Base-by-base conservation (phyloP, 352 stramenopile species). In the Pythium brachiatum region DNA sequence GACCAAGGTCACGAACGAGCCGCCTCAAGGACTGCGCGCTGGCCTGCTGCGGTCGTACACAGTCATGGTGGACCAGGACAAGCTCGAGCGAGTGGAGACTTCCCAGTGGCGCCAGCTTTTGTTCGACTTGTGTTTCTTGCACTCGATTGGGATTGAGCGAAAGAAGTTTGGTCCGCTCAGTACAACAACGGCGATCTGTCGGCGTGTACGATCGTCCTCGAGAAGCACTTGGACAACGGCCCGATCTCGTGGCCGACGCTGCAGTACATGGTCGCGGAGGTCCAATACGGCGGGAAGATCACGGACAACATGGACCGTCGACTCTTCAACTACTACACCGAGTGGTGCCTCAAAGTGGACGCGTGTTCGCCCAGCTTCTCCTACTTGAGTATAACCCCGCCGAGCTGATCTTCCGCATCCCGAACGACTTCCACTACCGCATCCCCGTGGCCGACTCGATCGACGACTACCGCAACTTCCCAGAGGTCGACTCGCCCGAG, bases 401-500 rank as follows among this genome's bases (percentile, higher is more conserved):
- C n/a, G n/a, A n/a, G n/a, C n/a, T n/a, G n/a, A n/a, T n/a, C n/a
- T n/a, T n/a, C n/a, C n/a, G n/a, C n/a, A n/a, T n/a, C n/a, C n/a
- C n/a, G n/a, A n/a, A n/a, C n/a, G n/a, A n/a, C 3, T 88, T 86
- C 60, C 81, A 83, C 32, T 90, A 89, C 57, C 91, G 78, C 34
- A 98, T 99, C 41, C 91, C 94, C 0, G 85, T 94, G 16, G 88
- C 79, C 15, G 90, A 97, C 44, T 88, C 95, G 39, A 97, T 99
- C 52, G 82, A 96, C 44, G 89, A 98, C 60, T 89, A 74, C 43
- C 20, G 97, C 66, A 86, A 77, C 18, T 96, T 99, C 39, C 96
- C 97, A 0, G 96, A 99, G 56, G 97, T 98, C 64, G 97, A 99
- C 72, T 98, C 94, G 53, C 97, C 97, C 25, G 97, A 99, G 77